Conservation (phyloP, 495 filamentous ascomycete species). For the Cladorrhinum samala region DNA sequence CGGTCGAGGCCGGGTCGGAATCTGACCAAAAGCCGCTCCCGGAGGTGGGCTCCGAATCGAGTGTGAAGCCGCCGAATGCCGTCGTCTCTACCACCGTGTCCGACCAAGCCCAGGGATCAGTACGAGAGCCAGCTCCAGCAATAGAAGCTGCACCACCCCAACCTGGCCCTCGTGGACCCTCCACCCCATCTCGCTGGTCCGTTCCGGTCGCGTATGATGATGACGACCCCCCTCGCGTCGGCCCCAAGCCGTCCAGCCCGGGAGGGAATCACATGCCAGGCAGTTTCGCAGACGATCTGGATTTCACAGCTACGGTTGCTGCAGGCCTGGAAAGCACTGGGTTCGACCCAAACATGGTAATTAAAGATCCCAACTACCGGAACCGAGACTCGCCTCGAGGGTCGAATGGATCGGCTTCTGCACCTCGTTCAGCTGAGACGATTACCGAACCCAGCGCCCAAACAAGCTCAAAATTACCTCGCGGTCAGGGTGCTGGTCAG, state of each 20-base stretch:
- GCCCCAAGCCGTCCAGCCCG: constrained; percentile 32
- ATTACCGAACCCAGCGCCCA: constrained; percentile 36
- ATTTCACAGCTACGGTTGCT: constrained; percentile 64
- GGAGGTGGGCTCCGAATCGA: neutral
- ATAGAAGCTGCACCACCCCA: neutral
- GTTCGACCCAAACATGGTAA: constrained; percentile 66
- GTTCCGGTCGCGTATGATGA: constrained; percentile 16
- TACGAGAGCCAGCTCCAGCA: neutral
- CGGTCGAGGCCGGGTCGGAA: neutral
- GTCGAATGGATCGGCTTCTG: constrained; percentile 46
- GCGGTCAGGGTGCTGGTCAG: no score
- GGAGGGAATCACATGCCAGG: constrained; percentile 39
- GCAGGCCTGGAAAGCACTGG: constrained; percentile 61
- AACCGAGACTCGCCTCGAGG: constrained; percentile 59
- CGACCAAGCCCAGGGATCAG: neutral
- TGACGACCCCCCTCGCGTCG: constrained; percentile 19
- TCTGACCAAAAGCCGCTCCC: neutral
- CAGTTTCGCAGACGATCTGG: constrained; percentile 53
- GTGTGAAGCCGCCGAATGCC: neutral
- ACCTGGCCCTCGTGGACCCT: constrained; percentile 1
- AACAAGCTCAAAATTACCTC: no score
- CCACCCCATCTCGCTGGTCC: constrained; percentile 4
- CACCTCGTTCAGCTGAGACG: constrained; percentile 41
- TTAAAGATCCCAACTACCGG: constrained; percentile 57
- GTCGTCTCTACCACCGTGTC: neutral